These are phyloP conservation scores for Canna indica DNA, from an alignment of 176 grass and related monocot species.

Conservation along the genomic window DNA sequence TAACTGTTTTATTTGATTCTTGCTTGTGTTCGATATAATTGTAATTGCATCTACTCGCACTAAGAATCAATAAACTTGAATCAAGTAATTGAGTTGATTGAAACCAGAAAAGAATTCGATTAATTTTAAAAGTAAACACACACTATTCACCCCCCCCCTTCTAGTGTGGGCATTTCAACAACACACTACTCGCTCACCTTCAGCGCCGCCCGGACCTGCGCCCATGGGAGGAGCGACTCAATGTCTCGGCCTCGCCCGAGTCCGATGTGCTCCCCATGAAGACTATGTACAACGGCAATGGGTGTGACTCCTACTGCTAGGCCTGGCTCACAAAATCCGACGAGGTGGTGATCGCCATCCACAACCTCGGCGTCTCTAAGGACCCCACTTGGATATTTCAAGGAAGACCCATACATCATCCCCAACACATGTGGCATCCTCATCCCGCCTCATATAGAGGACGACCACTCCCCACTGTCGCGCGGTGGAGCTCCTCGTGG, in stretches of 20 bases:
- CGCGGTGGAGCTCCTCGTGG: slow-evolving; percentile 74
- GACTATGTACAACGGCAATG: slow-evolving; percentile 90
- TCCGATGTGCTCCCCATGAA: slow-evolving; percentile 49
- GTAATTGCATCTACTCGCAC: too few relatives aligned
- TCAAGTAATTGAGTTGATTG: too few relatives aligned
- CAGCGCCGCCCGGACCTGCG: slow-evolving; percentile 80
- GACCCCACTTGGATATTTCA: slow-evolving; percentile 69
- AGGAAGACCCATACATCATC: slow-evolving; percentile 80
- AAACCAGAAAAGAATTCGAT: too few relatives aligned
- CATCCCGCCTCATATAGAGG: slow-evolving; percentile 41
- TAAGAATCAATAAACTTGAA: too few relatives aligned
- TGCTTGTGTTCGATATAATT: too few relatives aligned
- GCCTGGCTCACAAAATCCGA: slow-evolving; percentile 40
- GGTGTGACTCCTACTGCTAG: slow-evolving; percentile 91
- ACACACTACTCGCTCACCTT: slow-evolving; percentile 74
- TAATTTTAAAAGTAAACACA: too few relatives aligned
- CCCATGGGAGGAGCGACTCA: slow-evolving; percentile 70
- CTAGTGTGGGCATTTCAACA: too few relatives aligned
- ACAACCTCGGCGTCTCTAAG: slow-evolving; percentile 58
- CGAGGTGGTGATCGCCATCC: slow-evolving; percentile 51
- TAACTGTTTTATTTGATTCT: too few relatives aligned
- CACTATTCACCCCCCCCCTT: too few relatives aligned
- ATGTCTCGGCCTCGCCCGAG: slow-evolving; percentile 58
- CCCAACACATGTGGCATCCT: slow-evolving; percentile 81
- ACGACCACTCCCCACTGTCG: slow-evolving; percentile 64